A percentile compares a stretch with the other conserved stretches of the same genome.
These are phyloP conservation scores for Phaeosphaeriaceae sp. DNA, from an alignment of 2,329 filamentous ascomycete genomes.

Conservation along the genomic window DNA sequence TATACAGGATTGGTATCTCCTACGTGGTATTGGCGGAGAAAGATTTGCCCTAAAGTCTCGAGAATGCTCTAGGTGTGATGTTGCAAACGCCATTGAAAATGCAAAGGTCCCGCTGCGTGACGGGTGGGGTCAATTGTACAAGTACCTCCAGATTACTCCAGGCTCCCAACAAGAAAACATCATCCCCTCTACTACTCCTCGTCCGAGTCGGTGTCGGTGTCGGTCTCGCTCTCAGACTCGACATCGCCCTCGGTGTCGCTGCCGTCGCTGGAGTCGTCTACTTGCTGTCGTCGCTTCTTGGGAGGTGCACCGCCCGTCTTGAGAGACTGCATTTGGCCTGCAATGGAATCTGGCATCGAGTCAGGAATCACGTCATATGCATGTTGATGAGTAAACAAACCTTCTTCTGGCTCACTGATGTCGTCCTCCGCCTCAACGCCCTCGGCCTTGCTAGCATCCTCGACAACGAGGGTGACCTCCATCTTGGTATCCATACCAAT, in stretches of 20 bases:
- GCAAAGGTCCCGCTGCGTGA: constrained; percentile 13
- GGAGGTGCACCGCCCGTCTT: constrained; percentile 69
- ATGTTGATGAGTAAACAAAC: constrained; percentile 63
- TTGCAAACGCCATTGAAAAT: constrained; percentile 37
- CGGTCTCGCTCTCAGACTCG: constrained; percentile 60
- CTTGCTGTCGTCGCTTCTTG: constrained; percentile 67
- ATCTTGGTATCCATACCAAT: constrained; percentile 91
- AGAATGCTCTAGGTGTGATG: constrained; percentile 10
- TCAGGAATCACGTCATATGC: constrained; percentile 28
- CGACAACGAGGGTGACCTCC: constrained; percentile 87
- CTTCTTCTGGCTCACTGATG: constrained; percentile 97
- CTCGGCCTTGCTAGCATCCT: constrained; percentile 85
- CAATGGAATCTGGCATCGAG: constrained; percentile 74
- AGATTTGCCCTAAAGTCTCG: constrained; percentile 8
- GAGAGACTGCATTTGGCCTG: constrained; percentile 87
- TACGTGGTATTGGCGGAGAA: constrained; percentile 11
- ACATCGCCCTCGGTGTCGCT: constrained; percentile 71
- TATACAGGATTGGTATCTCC: constrained; percentile 17
- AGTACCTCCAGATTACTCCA: constrained; percentile 15
- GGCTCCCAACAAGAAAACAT: neutral
- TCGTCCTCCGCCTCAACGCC: constrained; percentile 87
- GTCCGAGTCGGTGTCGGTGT: constrained; percentile 53
- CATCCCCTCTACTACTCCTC: constrained; percentile 40
- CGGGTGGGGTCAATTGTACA: constrained; percentile 18
- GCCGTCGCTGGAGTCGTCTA: constrained; percentile 68